Percentiles rank a stretch among this genome's conserved stretches.
Evolutionary conservation across 1,284 basidiomycete genomes (phyloP).

Genomic region (Pterulicium gracile): DNA sequence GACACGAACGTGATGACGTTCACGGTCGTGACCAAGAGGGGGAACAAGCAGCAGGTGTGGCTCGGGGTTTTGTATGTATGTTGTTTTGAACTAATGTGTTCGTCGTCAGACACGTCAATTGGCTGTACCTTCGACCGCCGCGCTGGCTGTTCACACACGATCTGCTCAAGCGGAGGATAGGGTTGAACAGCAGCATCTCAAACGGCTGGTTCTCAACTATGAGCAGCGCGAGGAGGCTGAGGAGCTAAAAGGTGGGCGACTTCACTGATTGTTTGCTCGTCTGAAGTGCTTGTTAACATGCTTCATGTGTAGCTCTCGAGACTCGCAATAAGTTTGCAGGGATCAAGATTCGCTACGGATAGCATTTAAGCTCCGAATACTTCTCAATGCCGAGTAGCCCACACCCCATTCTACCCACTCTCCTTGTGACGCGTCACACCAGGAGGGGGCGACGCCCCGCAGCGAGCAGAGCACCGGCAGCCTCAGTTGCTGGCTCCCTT

Average conservation of each 20-base stretch:
- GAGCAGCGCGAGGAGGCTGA: slow-evolving; percentile 79
- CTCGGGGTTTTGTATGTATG: slow-evolving; percentile 13
- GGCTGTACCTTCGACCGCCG: slow-evolving; percentile 77
- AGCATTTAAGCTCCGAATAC: no score
- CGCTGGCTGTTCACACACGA: slow-evolving; percentile 82
- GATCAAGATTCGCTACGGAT: slow-evolving; percentile 58
- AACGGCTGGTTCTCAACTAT: slow-evolving; percentile 82
- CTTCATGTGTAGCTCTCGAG: slow-evolving; percentile 42
- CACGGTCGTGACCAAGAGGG: slow-evolving; percentile 87
- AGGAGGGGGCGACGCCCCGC: no score
- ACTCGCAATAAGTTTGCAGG: slow-evolving; percentile 49
- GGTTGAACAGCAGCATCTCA: slow-evolving; percentile 92
- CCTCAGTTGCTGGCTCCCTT: no score
- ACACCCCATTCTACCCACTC: no score
- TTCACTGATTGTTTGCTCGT: slow-evolving; percentile 6
- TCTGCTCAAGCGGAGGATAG: slow-evolving; percentile 86
- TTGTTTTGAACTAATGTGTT: slow-evolving; percentile 7
- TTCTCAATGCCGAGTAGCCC: no score
- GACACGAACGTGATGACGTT: slow-evolving; percentile 74
- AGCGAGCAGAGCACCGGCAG: no score
- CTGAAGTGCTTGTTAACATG: slow-evolving; percentile 1
- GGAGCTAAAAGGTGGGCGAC: slow-evolving; percentile 54
- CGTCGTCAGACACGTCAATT: slow-evolving; percentile 65
- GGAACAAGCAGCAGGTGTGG: slow-evolving; percentile 81
- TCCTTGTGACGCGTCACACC: no score